A percentile compares a stretch with the other conserved stretches of the same genome.
phyloP scores from a whole-genome alignment of 805 yeast genomes.

The Nakazawaea molendinolei region DNA sequence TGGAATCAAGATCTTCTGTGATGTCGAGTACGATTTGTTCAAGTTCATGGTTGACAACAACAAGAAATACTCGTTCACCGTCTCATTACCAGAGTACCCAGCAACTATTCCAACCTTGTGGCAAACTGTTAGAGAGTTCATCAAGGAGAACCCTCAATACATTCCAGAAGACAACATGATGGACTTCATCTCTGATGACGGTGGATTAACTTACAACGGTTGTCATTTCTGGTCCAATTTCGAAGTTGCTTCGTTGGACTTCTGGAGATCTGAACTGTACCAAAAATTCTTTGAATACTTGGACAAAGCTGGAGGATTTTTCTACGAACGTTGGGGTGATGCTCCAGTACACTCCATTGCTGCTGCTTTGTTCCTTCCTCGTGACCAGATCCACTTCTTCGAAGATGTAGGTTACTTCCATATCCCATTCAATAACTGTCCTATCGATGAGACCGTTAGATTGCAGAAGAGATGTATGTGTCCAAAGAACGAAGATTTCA shows the following conservation, averaged over 20 bases:
- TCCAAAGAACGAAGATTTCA: slow-evolving; percentile 64
- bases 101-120: slow-evolving; percentile 73
- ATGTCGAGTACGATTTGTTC: slow-evolving; percentile 74
- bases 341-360: slow-evolving; percentile 91
- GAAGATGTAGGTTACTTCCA: slow-evolving; percentile 83
- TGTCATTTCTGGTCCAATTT: slow-evolving; percentile 93
- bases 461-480: slow-evolving; percentile 62
- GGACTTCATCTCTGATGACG: slow-evolving; percentile 66
- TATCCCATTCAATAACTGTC: slow-evolving; percentile 77
- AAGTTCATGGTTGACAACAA: slow-evolving; percentile 74
- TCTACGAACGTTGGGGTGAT: slow-evolving; percentile 92
- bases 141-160: slow-evolving; percentile 51
- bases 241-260: slow-evolving; percentile 67
- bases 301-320: slow-evolving; percentile 85
- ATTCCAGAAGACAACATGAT: slow-evolving; percentile 55
- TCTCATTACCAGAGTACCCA: slow-evolving; percentile 67
- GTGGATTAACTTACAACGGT: slow-evolving; percentile 64
- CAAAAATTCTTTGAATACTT: slow-evolving; percentile 61
- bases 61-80: slow-evolving; percentile 72
- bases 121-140: slow-evolving; percentile 61
- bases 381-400: slow-evolving; percentile 69
- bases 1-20: slow-evolving; percentile 73
- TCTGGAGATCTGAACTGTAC: slow-evolving; percentile 74
- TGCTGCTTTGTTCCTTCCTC: slow-evolving; percentile 68
- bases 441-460: slow-evolving; percentile 57